phyloP scores from a whole-genome alignment of 2,329 filamentous ascomycete species.

The Aspergillus aculeatus region DNA sequence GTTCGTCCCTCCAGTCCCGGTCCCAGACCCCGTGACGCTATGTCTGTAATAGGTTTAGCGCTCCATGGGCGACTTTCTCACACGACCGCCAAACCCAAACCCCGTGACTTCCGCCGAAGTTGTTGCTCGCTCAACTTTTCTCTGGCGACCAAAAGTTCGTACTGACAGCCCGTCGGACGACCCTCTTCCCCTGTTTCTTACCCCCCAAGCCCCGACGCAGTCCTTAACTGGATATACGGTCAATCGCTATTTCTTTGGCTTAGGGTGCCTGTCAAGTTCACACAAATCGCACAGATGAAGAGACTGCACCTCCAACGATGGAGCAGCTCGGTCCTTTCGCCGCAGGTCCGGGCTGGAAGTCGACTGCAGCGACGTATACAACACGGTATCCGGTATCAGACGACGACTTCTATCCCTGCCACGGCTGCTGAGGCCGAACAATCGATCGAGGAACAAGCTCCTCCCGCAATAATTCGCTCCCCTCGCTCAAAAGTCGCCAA shows the following conservation, averaged over 20 bases:
- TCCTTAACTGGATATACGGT: not conserved
- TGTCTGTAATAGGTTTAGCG: conserved; percentile 28
- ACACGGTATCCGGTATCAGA: conserved; percentile 41
- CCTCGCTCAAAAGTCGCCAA: conserved; percentile 32
- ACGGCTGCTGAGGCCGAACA: conserved; percentile 29
- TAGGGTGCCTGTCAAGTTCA: conserved; percentile 1
- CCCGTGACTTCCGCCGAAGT: conserved; percentile 39
- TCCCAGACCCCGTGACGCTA: conserved; percentile 30
- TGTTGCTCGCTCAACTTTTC: conserved; percentile 36
- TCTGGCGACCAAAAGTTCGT: conserved; percentile 26
- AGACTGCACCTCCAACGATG: conserved; percentile 52
- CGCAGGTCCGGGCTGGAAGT: conserved; percentile 44
- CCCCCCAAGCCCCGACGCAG: conserved; percentile 14
- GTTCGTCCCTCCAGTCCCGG: conserved; percentile 22
- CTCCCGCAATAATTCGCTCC: conserved; percentile 22
- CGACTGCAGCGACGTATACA: conserved; percentile 39
- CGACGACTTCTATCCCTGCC: conserved; percentile 36
- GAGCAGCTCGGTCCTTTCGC: conserved; percentile 52
- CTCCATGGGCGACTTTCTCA: conserved; percentile 20
- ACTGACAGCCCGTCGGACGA: conserved; percentile 11
- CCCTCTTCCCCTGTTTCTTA: conserved; percentile 8
- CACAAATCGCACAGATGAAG: conserved; percentile 46
- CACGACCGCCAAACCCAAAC: conserved; percentile 30
- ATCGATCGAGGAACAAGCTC: conserved; percentile 26
- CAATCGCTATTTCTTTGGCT: not conserved